Evolutionary conservation across 768 basidiomycete species (phyloP), one percentile per base, ranked within the genome.

Genomic region (Trametes cubensis): DNA sequence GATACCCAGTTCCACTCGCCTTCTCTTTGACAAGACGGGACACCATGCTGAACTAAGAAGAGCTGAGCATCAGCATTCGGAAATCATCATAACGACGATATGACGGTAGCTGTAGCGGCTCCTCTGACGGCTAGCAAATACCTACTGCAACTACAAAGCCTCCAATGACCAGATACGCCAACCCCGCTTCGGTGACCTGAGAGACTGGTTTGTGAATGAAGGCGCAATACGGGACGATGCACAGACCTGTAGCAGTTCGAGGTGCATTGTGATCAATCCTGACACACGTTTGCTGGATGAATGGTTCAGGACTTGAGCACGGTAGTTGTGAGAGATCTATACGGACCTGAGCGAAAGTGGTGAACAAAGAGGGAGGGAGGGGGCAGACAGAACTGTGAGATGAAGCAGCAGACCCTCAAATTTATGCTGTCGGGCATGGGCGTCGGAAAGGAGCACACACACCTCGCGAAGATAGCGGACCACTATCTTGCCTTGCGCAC

Each of bases 1-100:
- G 10, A 11, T 34, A 28, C 28, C 7, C 28, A 3, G 28, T 11
- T 6, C 5, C 10, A 34, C 34, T 34, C 34, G 10, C 34, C 78
- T 79, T 87, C 74, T 97, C 92, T 74, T 91, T 92, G 44, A 94
- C 83, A 15, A 94, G 76, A n/a, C 94, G 79, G 3, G 93, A 93
- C 40, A 91, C 77, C 81, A 93, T 83, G 26, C 91, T 92, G 73
- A 95, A 95, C 91, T 93, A 66, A 52, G 49, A 57, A 63, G 1
- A n/a, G 15, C n/a, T n/a, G 26, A 59, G 21, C 13, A 26, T 40
- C 13, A 42, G 18, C 53, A 50, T 17, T 42, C 21, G 18, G 3
- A 4, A n/a, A 46, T 14, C 7, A 47, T 6, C 46, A 23, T 11
- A 5, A 21, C 4, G 18, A 21, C 13, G 17, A 14, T 14, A 6